Base-by-base conservation (phyloP, 2,329 filamentous ascomycete genomes). In the Ceratocystis lukuohia region DNA sequence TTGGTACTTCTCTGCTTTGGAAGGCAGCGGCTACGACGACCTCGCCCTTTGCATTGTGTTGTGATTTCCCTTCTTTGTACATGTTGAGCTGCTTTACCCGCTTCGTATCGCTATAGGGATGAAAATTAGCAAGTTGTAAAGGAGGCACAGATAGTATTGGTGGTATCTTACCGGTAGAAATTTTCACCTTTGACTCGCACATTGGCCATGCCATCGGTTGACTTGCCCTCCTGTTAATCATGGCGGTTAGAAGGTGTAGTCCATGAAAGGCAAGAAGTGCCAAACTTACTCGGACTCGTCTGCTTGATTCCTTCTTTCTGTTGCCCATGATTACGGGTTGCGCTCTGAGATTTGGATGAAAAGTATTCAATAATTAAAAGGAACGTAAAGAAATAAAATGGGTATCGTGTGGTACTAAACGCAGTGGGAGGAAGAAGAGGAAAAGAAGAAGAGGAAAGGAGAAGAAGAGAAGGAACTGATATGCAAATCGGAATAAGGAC, bases 101-200 rank as follows among this genome's bases (percentile, higher is more conserved):
- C 79, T 96, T 96, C 72, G 89, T 90, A 80, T 79, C 76, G 70
- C 80, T 80, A 66, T 53, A 64, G 4, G 63, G 5, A 37, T 28
- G 22, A 41, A 1, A 37, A 68, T 70, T 68, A 68, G 66, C 65
- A 59, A 37, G 44, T 44, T 25, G 30, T 48, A 37, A 46, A 37
- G 17, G 25, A 59, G 15, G 28, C 5, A 25, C 33, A 22, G 61
- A 68, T 53, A 63, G 30, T 20, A 22, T 25, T n/a, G 3, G 30
- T 4, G n/a, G 63, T 20, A 44, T 69, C 80, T 70, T 79, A 88
- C 82, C 89, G 86, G 80, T 97, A 97, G 80, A 97, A 99, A 80
- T 97, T 97, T 82, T 97, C 93, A 78, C 94, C 94, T 80, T 99
- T 99, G 72, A 86, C 82, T 73, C 87, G 90, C 74, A 97, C 89